phyloP scores from a whole-genome alignment of 176 grass and related monocot genomes.

The Cenchrus fungigraminus region DNA sequence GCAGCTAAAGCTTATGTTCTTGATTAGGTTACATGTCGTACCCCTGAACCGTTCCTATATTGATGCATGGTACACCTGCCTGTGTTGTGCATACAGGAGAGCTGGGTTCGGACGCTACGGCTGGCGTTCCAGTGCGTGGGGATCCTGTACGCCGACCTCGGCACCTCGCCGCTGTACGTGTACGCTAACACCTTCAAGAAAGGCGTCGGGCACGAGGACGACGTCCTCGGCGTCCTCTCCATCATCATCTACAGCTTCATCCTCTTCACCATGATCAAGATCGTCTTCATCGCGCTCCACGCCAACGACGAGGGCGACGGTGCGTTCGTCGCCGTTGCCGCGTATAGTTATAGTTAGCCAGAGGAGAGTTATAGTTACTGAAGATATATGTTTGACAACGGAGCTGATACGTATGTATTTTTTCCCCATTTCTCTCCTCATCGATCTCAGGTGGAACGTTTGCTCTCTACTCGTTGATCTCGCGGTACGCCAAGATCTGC shows the following conservation, averaged over 20 bases:
- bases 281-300: constrained; percentile 62
- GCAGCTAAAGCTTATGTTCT: background rate
- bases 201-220: constrained; percentile 37
- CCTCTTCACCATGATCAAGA: constrained; percentile 65
- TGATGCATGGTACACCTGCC: background rate
- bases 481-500: constrained; percentile 57
- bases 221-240: constrained; percentile 62
- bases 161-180: constrained; percentile 66
- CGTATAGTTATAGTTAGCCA: too few relatives aligned
- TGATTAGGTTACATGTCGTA: background rate
- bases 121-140: constrained; percentile 69
- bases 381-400: background rate
- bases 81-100: constrained; percentile 10
- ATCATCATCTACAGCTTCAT: constrained; percentile 69
- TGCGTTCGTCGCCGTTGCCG: constrained; percentile 6
- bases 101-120: constrained; percentile 43
- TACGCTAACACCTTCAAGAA: constrained; percentile 62
- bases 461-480: constrained; percentile 75
- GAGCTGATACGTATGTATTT: background rate
- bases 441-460: constrained; percentile 62
- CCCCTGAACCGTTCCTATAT: background rate
- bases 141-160: constrained; percentile 61
- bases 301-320: constrained; percentile 76
- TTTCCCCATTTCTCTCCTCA: too few relatives aligned
- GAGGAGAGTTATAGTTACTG: too few relatives aligned